Evolutionary conservation across 805 yeast genomes (phyloP), one percentile per base, ranked within the genome.

Genomic region (Naumovozyma castellii): DNA sequence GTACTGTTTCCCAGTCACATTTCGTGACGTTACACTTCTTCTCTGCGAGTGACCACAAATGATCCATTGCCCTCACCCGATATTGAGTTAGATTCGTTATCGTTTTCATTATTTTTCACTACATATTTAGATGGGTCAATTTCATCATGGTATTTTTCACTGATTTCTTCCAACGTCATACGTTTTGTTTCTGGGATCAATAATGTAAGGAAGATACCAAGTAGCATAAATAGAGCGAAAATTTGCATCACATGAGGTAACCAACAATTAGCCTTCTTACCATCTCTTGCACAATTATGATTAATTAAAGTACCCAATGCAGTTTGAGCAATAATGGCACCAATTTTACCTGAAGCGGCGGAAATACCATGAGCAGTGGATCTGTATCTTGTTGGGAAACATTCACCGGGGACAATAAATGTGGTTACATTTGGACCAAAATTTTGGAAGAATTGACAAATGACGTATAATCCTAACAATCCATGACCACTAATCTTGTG

Each of bases 351-450:
- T 27, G 77, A 64, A 38, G 94, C 96, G 53, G 96, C 95, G 47
- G 94, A 85, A 47, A 86, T 73, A 73, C 96, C 96, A 56, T 86
- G 96, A 36, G 95, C 95, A 51, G 94, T 78, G 18, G 95, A 85
- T 79, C 95, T 82, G 69, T 85, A 86, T 73, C 95, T 80, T 42
- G 96, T 86, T 62, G 95, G 96, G 81, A 71, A 87, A 61, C 77
- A 69, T 70, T 86, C 96, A 67, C 94, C 95, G 36, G 95, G 95
- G 59, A 84, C 73, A 56, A 86, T 77, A 61, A 86, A 86, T 40
- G 95, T 86, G 36, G 95, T 87, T 45, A 87, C 78, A 72, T 86
- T 86, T 62, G 96, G 95, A 60, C 95, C 95, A 55, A 84, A 86
- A 65, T 86, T 86, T 65, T 80, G 78, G 80, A 86, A 86, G 62